Evolutionary conservation across 768 basidiomycete genomes (phyloP), one percentile per base, ranked within the genome.

Genomic region (Boletus pseudopeckii): DNA sequence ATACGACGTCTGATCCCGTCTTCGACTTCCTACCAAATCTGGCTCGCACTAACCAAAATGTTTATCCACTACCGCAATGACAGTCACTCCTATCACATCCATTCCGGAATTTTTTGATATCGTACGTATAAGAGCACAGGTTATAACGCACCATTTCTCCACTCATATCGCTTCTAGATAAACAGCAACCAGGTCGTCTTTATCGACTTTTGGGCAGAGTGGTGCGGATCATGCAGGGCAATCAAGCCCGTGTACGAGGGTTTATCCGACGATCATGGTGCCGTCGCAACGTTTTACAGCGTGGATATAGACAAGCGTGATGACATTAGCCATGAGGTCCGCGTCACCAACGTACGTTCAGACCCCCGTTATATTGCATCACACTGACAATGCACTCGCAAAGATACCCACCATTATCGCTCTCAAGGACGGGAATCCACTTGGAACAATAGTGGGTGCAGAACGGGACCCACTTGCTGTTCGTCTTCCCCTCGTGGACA

Each of bases 231-330:
- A 26, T 56, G 55, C 45, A 55, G 0, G 36, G 54, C 54, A 5
- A 42, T 55, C 32, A 58, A 30, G 22, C 56, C 55, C 7, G 5
- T 36, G 17, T 56, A 52, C 11, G 38, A 59, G 7, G 6, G n/a
- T 10, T 22, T 58, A 15, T 39, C 56, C 26, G 15, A 26, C 38
- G 56, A 34, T 36, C 42, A 58, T 28, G 42, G 13, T 9, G 32
- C 37, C 5, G 37, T 39, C 14, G 42, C 56, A 26, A 34, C 34
- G 3, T 57, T 45, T 10, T 59, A 59, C 38, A 49, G 45, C 5
- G 8, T 55, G 33, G 44, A 57, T 20, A 30, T 53, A 18, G 87
- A 88, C 60, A 72, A 71, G 4, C 32, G 50, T 3, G 58, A 56
- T 1, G n/a, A 54, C 18, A n/a, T 53, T 10, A 2, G 17, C 7